A percentile compares a stretch with the other conserved stretches of the same genome.
phyloP scores from a whole-genome alignment of 345 rosid species.

The Aurinia saxatilis region DNA sequence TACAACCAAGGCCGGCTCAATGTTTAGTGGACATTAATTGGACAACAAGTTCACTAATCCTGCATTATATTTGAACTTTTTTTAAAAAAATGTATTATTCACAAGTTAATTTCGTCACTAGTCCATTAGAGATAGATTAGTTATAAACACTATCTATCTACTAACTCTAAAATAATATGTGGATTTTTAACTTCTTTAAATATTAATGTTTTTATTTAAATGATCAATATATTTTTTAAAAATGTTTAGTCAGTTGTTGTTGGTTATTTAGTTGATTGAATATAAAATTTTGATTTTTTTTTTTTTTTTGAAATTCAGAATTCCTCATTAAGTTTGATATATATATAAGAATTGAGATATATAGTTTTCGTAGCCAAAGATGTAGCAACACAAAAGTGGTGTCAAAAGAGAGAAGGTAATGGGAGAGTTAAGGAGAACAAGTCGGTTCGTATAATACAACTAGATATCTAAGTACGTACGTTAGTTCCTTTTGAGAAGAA shows the following conservation, averaged over 20 bases:
- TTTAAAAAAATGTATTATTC: background rate
- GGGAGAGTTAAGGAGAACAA: conserved; percentile 19
- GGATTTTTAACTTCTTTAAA: no score
- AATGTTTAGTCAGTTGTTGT: no score
- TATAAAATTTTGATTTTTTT: no score
- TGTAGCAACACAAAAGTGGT: background rate
- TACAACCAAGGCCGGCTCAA: background rate
- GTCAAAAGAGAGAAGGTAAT: background rate
- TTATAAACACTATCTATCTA: background rate
- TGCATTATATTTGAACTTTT: background rate
- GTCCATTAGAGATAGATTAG: background rate
- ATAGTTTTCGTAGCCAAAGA: no score
- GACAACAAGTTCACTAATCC: background rate
- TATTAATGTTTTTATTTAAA: no score
- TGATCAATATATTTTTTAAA: no score
- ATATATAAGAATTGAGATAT: no score
- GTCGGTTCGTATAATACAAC: background rate
- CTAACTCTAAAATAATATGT: no score
- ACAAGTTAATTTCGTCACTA: background rate
- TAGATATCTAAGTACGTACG: background rate
- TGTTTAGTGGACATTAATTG: background rate
- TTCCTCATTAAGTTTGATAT: no score
- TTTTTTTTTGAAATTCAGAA: no score
- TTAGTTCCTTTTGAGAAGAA: background rate
- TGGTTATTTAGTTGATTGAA: no score